phyloP scores from a whole-genome alignment of 768 basidiomycete genomes.

The Boletus pseudo-olivaceus region DNA sequence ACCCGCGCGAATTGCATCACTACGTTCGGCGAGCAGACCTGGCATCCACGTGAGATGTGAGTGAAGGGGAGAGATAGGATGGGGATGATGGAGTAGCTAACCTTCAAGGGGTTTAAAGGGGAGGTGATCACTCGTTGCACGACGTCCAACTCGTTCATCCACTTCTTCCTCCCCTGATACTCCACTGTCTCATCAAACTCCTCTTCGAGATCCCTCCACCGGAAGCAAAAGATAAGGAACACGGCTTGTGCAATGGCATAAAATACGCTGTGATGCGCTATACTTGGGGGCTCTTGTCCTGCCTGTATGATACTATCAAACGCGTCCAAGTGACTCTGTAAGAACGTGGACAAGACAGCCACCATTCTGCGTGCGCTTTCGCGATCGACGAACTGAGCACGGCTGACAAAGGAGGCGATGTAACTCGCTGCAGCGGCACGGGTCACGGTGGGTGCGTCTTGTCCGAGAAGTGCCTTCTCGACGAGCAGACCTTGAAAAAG shows the following conservation, averaged over 20 bases:
- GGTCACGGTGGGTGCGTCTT: slow-evolving; percentile 62
- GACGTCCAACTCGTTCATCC: slow-evolving; percentile 80
- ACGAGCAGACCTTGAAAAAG: slow-evolving; percentile 95
- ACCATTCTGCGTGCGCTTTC: slow-evolving; percentile 72
- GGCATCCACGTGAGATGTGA: neutral
- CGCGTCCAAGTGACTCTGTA: slow-evolving; percentile 73
- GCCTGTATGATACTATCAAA: slow-evolving; percentile 49
- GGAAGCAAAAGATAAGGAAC: slow-evolving; percentile 96
- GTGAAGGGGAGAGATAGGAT: neutral
- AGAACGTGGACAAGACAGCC: slow-evolving; percentile 80
- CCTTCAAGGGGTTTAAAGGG: slow-evolving; percentile 83
- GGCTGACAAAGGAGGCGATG: slow-evolving; percentile 87
- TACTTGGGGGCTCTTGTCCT: slow-evolving; percentile 31
- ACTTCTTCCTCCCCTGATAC: slow-evolving; percentile 55
- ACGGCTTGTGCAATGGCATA: slow-evolving; percentile 91
- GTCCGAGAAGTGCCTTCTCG: slow-evolving; percentile 74
- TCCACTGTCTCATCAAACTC: slow-evolving; percentile 55
- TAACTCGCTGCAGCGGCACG: slow-evolving; percentile 93
- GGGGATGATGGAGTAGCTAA: neutral
- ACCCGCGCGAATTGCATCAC: slow-evolving; percentile 92
- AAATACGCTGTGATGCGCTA: slow-evolving; percentile 65
- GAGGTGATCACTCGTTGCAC: slow-evolving; percentile 79
- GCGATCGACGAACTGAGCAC: slow-evolving; percentile 81
- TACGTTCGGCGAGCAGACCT: slow-evolving; percentile 90
- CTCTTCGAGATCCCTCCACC: slow-evolving; percentile 85